Conservation (phyloP, 805 yeast genomes). For the Kazachstania taianensis region DNA sequence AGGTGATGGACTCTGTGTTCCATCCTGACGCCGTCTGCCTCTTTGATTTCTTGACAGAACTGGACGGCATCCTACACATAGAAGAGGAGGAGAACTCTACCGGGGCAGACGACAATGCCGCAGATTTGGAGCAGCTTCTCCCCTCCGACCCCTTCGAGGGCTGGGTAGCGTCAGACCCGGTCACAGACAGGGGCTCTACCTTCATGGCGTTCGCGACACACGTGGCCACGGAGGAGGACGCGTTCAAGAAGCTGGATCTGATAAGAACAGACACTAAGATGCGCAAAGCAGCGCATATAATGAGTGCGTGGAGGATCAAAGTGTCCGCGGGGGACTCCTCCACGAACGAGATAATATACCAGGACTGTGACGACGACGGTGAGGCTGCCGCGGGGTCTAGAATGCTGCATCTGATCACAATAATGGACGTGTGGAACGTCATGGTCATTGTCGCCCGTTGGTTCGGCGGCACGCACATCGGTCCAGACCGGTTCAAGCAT, state of each 20-base stretch:
- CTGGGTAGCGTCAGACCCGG: constrained; percentile 72
- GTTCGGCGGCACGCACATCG: constrained; percentile 87
- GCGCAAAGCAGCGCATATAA: constrained; percentile 62
- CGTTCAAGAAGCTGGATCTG: constrained; percentile 38
- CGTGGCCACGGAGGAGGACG: constrained; percentile 61
- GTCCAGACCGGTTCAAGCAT: constrained; percentile 91
- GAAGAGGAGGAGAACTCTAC: constrained; percentile 25
- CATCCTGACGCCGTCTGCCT: constrained; percentile 57
- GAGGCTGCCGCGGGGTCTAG: constrained; percentile 94
- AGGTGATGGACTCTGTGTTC: constrained; percentile 44
- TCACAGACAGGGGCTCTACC: constrained; percentile 74
- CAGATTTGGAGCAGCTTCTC: constrained; percentile 8
- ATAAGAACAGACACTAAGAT: constrained; percentile 59
- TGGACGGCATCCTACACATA: constrained; percentile 42
- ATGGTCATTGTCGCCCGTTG: constrained; percentile 78
- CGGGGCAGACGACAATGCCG: constrained; percentile 12
- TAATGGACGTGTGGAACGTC: constrained; percentile 75
- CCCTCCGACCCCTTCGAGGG: constrained; percentile 45
- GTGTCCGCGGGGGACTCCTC: constrained; percentile 20
- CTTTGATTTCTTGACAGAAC: constrained; percentile 65
- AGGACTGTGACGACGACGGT: constrained; percentile 95
- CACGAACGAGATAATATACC: constrained; percentile 42
- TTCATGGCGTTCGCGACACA: constrained; percentile 67
- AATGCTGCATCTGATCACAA: constrained; percentile 63
- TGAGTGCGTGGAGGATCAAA: constrained; percentile 78